Evolutionary conservation across 768 basidiomycete species (phyloP), one percentile per base, ranked within the genome.

Genomic region (Macrolepiota fuliginosa): DNA sequence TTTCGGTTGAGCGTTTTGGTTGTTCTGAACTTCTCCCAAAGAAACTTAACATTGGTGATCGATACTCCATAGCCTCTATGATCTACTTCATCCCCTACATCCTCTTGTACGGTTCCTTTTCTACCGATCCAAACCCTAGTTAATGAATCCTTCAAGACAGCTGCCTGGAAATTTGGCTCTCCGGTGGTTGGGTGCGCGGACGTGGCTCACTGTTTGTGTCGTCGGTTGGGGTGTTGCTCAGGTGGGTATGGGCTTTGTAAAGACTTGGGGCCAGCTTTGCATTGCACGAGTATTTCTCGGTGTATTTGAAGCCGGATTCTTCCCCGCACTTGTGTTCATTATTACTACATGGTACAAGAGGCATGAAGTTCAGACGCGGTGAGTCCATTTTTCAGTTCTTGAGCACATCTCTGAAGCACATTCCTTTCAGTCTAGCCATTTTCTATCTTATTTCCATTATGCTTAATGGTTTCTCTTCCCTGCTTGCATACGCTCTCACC

Each of bases 291-390:
- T 72, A 35, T 66, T 70, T n/a, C 64, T 74, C 27, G 70, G 71
- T n/a, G 49, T 63, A 25, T 73, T 72, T 50, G 73, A 74, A 63
- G 76, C 78, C 10, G 76, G 74, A 6, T 79, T 81, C 66, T 77
- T 79, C 66, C 78, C 79, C 39, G 74, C 73, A 0, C 64, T 79
- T 13, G 71, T 76, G 1, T 79, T 76, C 66, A 75, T 79, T 25
- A 74, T 79, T 45, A 74, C 76, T 0, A 77, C 76, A 9, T 79
- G 78, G 77, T 77, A 78, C 64, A 76, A 72, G 32, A 74, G 78
- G 3, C 71, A 77, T 56, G 79, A 80, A 66, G 77, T 79, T 6
- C 78, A 80, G 59, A 78, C 76, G 47, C 73, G 75, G 57, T 58
- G 25, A 49, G 5, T 71, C 13, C 49, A 25, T 9, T 27, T 12